A percentile compares a stretch with the other conserved stretches of the same genome.
phyloP scores from a whole-genome alignment of 305 asterid genomes.

The Solanum hybrid region DNA sequence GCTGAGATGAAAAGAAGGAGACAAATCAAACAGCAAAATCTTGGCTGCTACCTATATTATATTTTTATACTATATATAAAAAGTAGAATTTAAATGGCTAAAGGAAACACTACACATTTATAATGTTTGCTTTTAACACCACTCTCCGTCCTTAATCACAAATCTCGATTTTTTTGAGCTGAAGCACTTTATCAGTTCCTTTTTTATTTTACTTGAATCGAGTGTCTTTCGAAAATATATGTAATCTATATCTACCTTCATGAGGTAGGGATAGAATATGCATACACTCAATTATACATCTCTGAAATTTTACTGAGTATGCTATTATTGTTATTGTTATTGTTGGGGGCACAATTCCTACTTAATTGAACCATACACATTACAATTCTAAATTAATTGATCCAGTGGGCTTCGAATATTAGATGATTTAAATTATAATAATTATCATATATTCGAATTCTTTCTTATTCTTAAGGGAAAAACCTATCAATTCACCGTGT shows the following conservation, averaged over 20 bases:
- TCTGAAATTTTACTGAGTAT: not conserved
- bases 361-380: not conserved
- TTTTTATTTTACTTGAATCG: not conserved
- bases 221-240: not conserved
- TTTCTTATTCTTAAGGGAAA: not conserved
- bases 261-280: not conserved
- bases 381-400: not conserved
- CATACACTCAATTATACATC: not conserved
- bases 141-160: not conserved
- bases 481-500: not conserved
- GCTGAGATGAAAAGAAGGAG: not conserved
- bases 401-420: not conserved
- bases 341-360: not conserved
- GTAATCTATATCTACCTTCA: not conserved
- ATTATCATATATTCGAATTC: not conserved
- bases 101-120: not conserved
- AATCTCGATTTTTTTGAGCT: not conserved
- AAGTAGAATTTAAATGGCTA: not conserved
- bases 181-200: not conserved
- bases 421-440: not conserved
- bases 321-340: not conserved
- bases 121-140: not conserved
- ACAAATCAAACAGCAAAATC: not conserved
- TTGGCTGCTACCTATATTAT: not conserved
- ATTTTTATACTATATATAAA: not conserved